Base-by-base conservation (phyloP, 306 rosid species). In the Cicer bijugum region DNA sequence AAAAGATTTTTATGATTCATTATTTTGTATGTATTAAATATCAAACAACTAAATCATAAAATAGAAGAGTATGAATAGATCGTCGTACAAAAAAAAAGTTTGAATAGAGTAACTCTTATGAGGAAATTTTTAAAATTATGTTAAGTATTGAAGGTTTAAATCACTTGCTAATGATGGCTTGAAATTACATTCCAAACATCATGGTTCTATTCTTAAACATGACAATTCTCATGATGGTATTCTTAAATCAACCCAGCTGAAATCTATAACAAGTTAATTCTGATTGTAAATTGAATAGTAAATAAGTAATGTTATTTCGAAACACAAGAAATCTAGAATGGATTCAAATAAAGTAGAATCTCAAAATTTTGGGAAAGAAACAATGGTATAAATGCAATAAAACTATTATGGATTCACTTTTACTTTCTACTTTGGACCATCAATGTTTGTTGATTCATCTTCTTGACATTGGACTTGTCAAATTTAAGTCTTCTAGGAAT, bases 391-490 rank as follows among this genome's bases (percentile, higher is more conserved):
- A 71, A 35, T 58, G 74, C 75, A 42, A 46, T 9, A 11, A 42
- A 50, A 67, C 37, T 17, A 55, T 59, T 67, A 12, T 9, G 10
- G 40, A 44, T 68, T 76, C 50, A 46, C 46, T 70, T 52, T 80
- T 69, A 72, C 69, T 78, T 81, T 69, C 73, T 80, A 47, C 85
- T 83, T 67, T 0, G 71, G 74, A 70, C 51, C 82, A 56, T 88
- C 74, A 78, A 61, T 1, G 86, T 89, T 61, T 89, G 93, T 71
- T 96, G 90, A 76, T 89, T 93, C 88, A 87, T 93, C 89, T 93
- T 93, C 96, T 90, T 93, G 23, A 59, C 90, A 67, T 97, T 97
- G 12, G 97, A 94, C 86, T 94, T 94, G 23, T 92, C 79, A 63
- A 94, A 91, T 86, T 76, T 91, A 56, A 91, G 91, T 85, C 99